Evolutionary conservation across 2,329 filamentous ascomycete species (phyloP), one percentile per base, ranked within the genome.

Genomic region (Eutypella sp.): DNA sequence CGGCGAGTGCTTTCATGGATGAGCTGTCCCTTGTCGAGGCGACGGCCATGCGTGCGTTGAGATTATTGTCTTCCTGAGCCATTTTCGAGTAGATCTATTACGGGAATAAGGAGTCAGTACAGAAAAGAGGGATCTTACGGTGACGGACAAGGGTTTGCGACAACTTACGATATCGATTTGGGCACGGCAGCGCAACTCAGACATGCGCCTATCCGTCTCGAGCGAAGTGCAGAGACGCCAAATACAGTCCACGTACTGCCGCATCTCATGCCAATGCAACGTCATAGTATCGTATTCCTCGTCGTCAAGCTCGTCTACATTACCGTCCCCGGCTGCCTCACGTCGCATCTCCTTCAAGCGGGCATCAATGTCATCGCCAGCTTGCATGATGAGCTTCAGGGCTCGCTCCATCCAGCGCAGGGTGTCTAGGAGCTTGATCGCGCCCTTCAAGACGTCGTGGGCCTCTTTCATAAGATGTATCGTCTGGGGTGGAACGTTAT

Each of bases 11-110:
- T 37, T 74, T 74, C 69, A 74, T 73, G 1, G 70, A 73, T 0
- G 70, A 72, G 18, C 66, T 71, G 56, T 74, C 71, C 15, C 74
- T 81, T 40, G 89, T 87, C 42, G 95, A 93, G 61, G 87, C 88
- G 5, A 95, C 89, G 0, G 86, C 88, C 1, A 67, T 74, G 57
- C 73, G 73, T 18, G 68, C 77, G 20, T 76, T 78, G 48, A 73
- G 63, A 23, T 71, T 69, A 51, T 73, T 73, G 53, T 74, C 70
- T 47, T 74, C 71, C 49, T 74, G 70, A 3, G 71, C 71, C 67
- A 74, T 72, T 52, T 72, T 73, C 50, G 67, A 70, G 60, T 72
- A 73, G 47, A 74, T 73, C 67, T 70, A 40, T 1, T 15, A 54
- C 18, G 8, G 5, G 19, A 15, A 4, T 5, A 25, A 18, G 13